Base-by-base conservation (phyloP, 345 rosid species). In the Eucalyptus regnans region DNA sequence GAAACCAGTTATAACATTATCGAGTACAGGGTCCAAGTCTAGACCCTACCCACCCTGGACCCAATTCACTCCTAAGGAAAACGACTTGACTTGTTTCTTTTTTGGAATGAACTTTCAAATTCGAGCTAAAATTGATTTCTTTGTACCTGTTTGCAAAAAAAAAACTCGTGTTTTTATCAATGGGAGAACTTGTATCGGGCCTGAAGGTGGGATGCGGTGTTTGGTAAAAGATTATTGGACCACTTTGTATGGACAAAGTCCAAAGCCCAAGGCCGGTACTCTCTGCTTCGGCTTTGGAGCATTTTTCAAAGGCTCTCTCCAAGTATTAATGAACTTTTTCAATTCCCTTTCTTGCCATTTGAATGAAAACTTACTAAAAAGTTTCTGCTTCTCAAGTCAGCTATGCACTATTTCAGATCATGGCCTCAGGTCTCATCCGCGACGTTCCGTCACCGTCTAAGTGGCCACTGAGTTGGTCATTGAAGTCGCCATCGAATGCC, bases 61-160 rank as follows among this genome's bases (percentile, higher is more conserved):
- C 33, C 33, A 3, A 33, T 33, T 33, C 33, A 33, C 33, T 33
- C 33, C 33, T 33, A 33, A 33, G 37, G 25, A 71, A 71, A 71
- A 16, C 18, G 4, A 71, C 14, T 71, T 18, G 81, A 18, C 0
- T 71, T 71, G 22, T 5, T 17, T 33, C 6, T 8, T 37, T 18
- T 9, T 7, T 68, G 10, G 23, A 68, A 31, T 33, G 7, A 16
- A 16, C 41, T 33, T 68, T 68, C 41, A 16, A 17, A 31, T 68
- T 68, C 10, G 6, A 68, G 79, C 43, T 8, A 31, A 68, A 68
- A 68, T 68, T 68, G 80, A 68, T 68, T 8, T 33, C 1, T 68
- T 7, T 7, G 76, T n/a, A 29, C 0, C 3, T 29, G 5, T n/a
- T 29, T 6, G 18, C 8, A n/a, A 0, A 64, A 0, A 64, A n/a